phyloP scores from a whole-genome alignment of 805 yeast genomes.

The Ogataea zsoltii region DNA sequence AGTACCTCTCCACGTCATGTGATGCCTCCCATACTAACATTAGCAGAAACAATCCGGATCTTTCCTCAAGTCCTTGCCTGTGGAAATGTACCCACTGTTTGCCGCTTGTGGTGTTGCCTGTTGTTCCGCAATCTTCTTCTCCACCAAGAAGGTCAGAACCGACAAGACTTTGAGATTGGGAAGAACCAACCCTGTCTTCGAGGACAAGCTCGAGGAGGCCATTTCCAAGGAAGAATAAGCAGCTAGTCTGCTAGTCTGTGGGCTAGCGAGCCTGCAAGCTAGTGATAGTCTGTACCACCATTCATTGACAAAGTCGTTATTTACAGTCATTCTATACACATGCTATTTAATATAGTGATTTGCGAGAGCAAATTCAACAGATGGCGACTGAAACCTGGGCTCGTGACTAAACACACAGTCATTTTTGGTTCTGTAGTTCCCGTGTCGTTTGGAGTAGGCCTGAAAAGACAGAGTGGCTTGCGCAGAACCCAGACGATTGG shows the following conservation, averaged over 20 bases:
- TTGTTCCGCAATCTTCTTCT: slow-evolving; percentile 49
- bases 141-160: slow-evolving; percentile 49
- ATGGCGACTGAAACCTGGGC: too few species aligned
- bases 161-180: slow-evolving; percentile 52
- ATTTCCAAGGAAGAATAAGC: slow-evolving; percentile 29
- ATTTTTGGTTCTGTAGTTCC: too few species aligned
- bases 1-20: slow-evolving; percentile 28
- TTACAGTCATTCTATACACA: too few species aligned
- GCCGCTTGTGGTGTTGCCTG: slow-evolving; percentile 56
- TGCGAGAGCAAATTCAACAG: too few species aligned
- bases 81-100: slow-evolving; percentile 59
- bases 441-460: too few species aligned
- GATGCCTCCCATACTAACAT: background rate
- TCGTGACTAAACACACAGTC: too few species aligned
- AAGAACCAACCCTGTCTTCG: slow-evolving; percentile 45
- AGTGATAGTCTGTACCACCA: too few species aligned
- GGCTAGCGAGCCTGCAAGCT: slow-evolving; percentile 1
- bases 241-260: slow-evolving; percentile 6
- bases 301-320: too few species aligned
- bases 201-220: slow-evolving; percentile 39
- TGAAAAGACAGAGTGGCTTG: too few species aligned
- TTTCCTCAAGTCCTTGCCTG: slow-evolving; percentile 40
- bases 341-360: too few species aligned
- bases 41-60: slow-evolving; percentile 11
- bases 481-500: too few species aligned